Evolutionary conservation across 2,329 filamentous ascomycete species (phyloP).

Genomic region (Alternaria ethzedia): DNA sequence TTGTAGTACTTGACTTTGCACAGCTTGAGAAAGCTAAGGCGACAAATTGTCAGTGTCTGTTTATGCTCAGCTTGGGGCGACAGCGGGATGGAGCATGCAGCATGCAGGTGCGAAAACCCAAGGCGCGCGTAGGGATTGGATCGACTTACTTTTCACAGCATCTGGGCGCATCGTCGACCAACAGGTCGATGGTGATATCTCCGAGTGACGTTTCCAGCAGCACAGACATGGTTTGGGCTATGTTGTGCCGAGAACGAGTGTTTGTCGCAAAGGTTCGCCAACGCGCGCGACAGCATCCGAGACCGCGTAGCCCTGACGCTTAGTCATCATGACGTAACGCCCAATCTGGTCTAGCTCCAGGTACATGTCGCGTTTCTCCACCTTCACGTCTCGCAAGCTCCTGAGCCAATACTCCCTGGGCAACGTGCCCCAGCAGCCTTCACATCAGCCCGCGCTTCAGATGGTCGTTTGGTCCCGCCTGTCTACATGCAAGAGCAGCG

Average conservation of each 20-base stretch:
- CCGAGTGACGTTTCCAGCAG: conserved; percentile 90
- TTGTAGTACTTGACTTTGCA: conserved; percentile 99
- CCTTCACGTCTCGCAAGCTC: conserved; percentile 11
- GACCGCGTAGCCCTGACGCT: conserved; percentile 9
- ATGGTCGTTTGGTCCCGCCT: not conserved
- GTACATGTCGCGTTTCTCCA: conserved; percentile 10
- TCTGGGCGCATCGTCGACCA: conserved; percentile 86
- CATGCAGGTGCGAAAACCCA: conserved; percentile 27
- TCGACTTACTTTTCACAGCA: conserved; percentile 88
- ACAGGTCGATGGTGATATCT: conserved; percentile 92
- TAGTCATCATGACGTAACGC: conserved; percentile 27
- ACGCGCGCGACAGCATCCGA: conserved; percentile 6
- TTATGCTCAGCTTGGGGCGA: conserved; percentile 59
- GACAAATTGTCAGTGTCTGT: conserved; percentile 59
- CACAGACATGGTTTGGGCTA: conserved; percentile 73
- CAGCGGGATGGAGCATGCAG: conserved; percentile 29
- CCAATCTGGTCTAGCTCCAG: conserved; percentile 8
- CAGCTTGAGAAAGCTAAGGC: conserved; percentile 87
- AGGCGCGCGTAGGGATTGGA: conserved; percentile 22
- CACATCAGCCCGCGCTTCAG: not conserved
- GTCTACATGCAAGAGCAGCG: not conserved
- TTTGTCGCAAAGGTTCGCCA: conserved; percentile 28
- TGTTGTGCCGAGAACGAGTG: conserved; percentile 20
- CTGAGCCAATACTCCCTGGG: conserved; percentile 8
- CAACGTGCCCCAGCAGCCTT: conserved; percentile 13